Evolutionary conservation across 129 eudicot genomes (phyloP), one percentile per base, ranked within the genome.

Genomic region (Apium graveolens): DNA sequence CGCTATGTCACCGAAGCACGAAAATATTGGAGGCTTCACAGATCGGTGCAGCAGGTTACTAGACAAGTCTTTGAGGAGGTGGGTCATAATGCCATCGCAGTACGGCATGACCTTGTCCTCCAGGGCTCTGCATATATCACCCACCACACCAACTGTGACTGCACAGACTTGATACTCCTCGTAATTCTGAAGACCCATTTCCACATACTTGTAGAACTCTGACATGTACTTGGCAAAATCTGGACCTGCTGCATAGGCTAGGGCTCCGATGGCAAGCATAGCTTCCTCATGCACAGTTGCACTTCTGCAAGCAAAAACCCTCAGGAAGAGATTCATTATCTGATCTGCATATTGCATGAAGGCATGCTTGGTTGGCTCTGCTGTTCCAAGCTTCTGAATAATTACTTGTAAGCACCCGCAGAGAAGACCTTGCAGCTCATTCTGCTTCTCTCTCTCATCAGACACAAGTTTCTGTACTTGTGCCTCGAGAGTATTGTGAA

Each of bases 81-180:
- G 98, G 41, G 97, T 94, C 98, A 94, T 91, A 31, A 94, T 91
- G 48, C 97, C 96, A 82, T 94, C 98, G 84, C 98, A 94, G 74
- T 87, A 94, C 16, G 98, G 97, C 84, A 94, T 78, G 34, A 94
- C 84, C 78, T 94, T 94, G 57, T 94, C 97, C 79, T 94, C 97
- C 83, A 94, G 51, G 2, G 98, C 98, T 86, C 98, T 85, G 79
- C 98, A 94, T 17, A 94, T 81, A 72, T 94, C 98, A 51, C 97
- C 97, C 46, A 94, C 98, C 55, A 94, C 96, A 75, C 98, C 98
- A 74, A 94, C 97, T 20, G 98, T 91, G 11, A 94, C 97, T 29
- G 97, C 98, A 87, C 98, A 94, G 2, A 94, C 98, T 84, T 94
- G 98, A 79, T 94, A 94, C 76, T 94, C 98, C 82, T 94, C 98